phyloP scores from a whole-genome alignment of 352 stramenopile genomes.

The Phytophthora sp. region DNA sequence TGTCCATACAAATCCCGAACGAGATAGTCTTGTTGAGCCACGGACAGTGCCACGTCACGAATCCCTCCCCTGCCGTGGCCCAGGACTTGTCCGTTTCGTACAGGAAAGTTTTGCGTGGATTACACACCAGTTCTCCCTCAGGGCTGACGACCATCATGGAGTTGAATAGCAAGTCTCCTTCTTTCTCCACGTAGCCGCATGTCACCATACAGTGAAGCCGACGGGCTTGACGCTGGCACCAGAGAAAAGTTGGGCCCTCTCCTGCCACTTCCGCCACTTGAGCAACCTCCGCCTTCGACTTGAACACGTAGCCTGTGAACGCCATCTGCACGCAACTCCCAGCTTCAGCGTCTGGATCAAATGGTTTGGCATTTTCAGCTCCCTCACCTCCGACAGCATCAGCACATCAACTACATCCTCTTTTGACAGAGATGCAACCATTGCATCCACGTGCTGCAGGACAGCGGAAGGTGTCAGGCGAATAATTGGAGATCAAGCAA shows the following conservation, averaged over 20 bases:
- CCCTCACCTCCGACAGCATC: slow-evolving; percentile 85
- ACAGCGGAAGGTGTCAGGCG: not conserved
- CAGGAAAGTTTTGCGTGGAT: slow-evolving; percentile 82
- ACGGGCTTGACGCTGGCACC: slow-evolving; percentile 70
- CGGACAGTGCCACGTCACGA: slow-evolving; percentile 73
- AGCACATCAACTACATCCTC: slow-evolving; percentile 68
- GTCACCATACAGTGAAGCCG: slow-evolving; percentile 69
- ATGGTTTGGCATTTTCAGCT: too few species aligned
- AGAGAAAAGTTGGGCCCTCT: slow-evolving; percentile 62
- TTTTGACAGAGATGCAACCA: slow-evolving; percentile 57
- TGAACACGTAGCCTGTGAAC: slow-evolving; percentile 86
- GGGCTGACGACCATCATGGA: slow-evolving; percentile 84
- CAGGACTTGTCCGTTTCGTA: slow-evolving; percentile 88
- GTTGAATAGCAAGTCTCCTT: slow-evolving; percentile 62
- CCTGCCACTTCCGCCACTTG: slow-evolving; percentile 66
- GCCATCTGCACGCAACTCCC: slow-evolving; percentile 77
- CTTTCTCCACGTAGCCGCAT: slow-evolving; percentile 74
- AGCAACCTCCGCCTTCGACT: slow-evolving; percentile 55
- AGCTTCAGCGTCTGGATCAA: too few species aligned
- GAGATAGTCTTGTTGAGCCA: slow-evolving; percentile 82
- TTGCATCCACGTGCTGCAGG: slow-evolving; percentile 60
- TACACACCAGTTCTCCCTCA: slow-evolving; percentile 67
- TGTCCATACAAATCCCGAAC: slow-evolving; percentile 92
- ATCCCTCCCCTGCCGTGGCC: slow-evolving; percentile 68
- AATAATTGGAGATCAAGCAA: not conserved